Evolutionary conservation across 192 early-diverging fungal species (phyloP).

Genomic region (Backusella liffmaniae): DNA sequence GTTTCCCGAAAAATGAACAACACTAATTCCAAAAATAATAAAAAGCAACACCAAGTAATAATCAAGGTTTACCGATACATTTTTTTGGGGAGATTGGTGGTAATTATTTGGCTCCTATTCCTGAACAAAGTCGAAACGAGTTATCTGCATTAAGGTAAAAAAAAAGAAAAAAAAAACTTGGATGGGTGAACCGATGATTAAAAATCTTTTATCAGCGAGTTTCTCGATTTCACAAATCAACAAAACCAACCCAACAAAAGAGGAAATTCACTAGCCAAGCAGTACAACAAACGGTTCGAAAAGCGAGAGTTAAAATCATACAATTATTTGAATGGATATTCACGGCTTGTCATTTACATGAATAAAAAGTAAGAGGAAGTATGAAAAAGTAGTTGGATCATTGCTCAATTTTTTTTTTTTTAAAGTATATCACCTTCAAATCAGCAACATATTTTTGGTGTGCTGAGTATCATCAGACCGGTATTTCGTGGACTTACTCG

Average conservation of each 20-base stretch:
- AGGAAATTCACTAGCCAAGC: not conserved
- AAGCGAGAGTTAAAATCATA: conserved; percentile 3
- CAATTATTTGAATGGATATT: not conserved
- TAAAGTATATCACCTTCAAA: not conserved
- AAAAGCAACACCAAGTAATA: not conserved
- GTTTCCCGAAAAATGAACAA: not conserved
- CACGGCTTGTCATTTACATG: conserved; percentile 3
- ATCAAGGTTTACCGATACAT: not conserved
- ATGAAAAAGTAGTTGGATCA: not conserved
- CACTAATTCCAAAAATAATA: not conserved
- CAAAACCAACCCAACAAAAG: not conserved
- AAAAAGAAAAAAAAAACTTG: not conserved
- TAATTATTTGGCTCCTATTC: not conserved
- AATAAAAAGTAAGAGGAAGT: not conserved
- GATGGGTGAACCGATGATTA: not conserved
- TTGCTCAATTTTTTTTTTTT: not conserved
- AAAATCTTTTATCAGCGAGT: not conserved
- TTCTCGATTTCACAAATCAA: conserved; percentile 2
- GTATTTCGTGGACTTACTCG: not conserved
- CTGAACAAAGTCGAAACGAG: not conserved
- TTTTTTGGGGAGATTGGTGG: not conserved
- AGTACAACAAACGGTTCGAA: not conserved
- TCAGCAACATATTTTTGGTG: conserved; percentile 3
- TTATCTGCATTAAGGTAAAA: not conserved
- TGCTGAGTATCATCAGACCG: not conserved